phyloP scores from a whole-genome alignment of 768 basidiomycete genomes.

The Lentinula raphanica region DNA sequence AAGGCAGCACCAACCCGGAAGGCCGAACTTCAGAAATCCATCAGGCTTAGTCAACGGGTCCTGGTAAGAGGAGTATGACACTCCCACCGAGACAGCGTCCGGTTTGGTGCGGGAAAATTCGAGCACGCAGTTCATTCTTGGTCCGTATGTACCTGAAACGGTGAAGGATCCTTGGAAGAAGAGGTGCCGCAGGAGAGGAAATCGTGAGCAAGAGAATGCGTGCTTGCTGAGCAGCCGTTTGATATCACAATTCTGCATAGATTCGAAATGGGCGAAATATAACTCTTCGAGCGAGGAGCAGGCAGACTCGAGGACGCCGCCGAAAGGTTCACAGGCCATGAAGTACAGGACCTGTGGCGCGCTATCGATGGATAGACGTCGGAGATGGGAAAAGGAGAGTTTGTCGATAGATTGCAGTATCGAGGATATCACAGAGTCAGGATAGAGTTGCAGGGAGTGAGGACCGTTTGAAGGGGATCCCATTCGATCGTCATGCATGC shows the following conservation, averaged over 20 bases:
- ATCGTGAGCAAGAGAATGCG: background rate
- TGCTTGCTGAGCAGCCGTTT: background rate
- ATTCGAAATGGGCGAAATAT: background rate
- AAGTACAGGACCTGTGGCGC: slow-evolving; percentile 1
- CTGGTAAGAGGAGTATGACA: background rate
- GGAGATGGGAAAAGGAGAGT: background rate
- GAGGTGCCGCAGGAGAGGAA: background rate
- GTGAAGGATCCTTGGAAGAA: background rate
- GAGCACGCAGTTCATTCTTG: background rate
- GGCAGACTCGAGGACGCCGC: background rate
- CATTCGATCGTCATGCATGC: background rate
- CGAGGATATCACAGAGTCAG: background rate
- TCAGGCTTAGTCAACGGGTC: background rate
- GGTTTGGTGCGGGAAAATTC: background rate
- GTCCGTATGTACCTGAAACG: background rate
- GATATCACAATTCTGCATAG: background rate
- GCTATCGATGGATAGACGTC: background rate
- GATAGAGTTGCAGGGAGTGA: background rate
- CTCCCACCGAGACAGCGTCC: background rate
- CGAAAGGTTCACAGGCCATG: background rate
- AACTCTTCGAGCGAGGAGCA: background rate
- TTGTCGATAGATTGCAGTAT: background rate
- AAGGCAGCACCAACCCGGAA: background rate
- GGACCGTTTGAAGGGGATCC: background rate
- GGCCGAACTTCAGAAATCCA: background rate